These are phyloP conservation scores for Taphrina deformans DNA, from an alignment of 1,139 yeast species.

Conservation along the genomic window DNA sequence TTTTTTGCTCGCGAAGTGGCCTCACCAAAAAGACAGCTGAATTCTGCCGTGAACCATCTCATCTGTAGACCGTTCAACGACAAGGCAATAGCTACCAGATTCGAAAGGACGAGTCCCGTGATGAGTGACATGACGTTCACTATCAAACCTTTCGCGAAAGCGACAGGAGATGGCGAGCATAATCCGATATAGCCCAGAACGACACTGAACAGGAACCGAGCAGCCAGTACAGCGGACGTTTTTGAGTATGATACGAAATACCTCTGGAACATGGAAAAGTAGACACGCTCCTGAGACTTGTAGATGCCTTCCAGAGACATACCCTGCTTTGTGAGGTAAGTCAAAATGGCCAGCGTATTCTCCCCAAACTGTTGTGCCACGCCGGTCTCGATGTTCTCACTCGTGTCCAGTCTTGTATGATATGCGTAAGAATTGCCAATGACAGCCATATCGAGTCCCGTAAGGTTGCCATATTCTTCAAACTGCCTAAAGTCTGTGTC, in stretches of 20 bases:
- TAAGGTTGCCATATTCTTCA: constrained; percentile 35
- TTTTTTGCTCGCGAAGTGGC: too few relatives aligned
- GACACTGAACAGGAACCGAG: constrained; percentile 17
- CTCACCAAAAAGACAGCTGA: constrained; percentile 11
- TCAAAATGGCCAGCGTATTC: constrained; percentile 34
- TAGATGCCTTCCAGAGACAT: constrained; percentile 10
- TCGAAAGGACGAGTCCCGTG: constrained; percentile 17
- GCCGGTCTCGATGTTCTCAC: constrained; percentile 23
- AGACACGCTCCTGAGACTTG: constrained; percentile 19
- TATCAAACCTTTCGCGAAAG: background rate
- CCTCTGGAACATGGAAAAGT: constrained; percentile 32
- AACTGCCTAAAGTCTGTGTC: constrained; percentile 36
- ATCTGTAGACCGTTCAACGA: constrained; percentile 10
- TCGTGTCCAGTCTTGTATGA: constrained; percentile 31
- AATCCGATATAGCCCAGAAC: constrained; percentile 28
- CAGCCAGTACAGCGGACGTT: constrained; percentile 7
- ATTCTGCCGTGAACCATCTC: constrained; percentile 24
- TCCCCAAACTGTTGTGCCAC: constrained; percentile 35
- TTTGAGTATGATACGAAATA: constrained; percentile 24
- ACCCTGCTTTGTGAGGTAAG: constrained; percentile 20
- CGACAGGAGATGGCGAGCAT: constrained; percentile 10
- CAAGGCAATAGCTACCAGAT: constrained; percentile 9
- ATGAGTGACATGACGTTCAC: constrained; percentile 12
- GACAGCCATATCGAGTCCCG: constrained; percentile 36
- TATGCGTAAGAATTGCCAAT: constrained; percentile 33